Evolutionary conservation across 2,329 filamentous ascomycete genomes (phyloP).

Genomic region (Stachybotrys elegans): DNA sequence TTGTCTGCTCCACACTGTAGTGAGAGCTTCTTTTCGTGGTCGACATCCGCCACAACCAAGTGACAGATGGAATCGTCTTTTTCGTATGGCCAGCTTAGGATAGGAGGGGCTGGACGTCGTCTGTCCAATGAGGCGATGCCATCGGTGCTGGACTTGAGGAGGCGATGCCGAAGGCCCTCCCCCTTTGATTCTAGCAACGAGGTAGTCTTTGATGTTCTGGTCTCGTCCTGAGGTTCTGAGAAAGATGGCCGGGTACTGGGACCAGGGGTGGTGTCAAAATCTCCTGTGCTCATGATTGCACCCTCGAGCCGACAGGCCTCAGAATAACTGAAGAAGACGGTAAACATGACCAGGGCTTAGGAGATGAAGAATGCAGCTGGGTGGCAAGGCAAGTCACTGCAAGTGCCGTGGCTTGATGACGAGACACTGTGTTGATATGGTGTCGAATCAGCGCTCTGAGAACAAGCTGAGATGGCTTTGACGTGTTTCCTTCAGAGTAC

Average conservation of each 20-base stretch:
- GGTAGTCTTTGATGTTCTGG: conserved; percentile 2
- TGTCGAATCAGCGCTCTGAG: too few relatives aligned
- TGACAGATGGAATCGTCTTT: too few relatives aligned
- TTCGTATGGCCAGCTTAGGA: conserved; percentile 9
- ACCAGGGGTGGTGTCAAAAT: conserved; percentile 27
- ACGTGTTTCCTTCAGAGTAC: too few relatives aligned
- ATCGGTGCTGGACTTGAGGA: conserved; percentile 17
- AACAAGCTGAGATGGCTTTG: too few relatives aligned
- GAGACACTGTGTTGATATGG: too few relatives aligned
- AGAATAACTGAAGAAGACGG: conserved; percentile 16
- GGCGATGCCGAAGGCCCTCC: conserved; percentile 12
- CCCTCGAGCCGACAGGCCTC: conserved; percentile 12
- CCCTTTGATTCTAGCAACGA: conserved; percentile 6
- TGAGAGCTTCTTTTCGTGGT: too few relatives aligned
- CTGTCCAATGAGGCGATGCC: conserved; percentile 13
- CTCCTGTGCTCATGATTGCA: conserved; percentile 14
- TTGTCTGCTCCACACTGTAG: too few relatives aligned
- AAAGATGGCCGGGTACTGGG: conserved; percentile 24
- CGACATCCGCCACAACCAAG: too few relatives aligned
- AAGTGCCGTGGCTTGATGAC: too few relatives aligned
- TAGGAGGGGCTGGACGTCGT: conserved; percentile 13
- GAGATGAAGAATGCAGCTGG: too few relatives aligned
- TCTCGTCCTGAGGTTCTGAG: conserved; percentile 12
- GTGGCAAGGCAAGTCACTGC: too few relatives aligned
- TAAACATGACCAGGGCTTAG: conserved; percentile 14